Base-by-base conservation (phyloP, 2,329 filamentous ascomycete genomes). In the Colletotrichum sp. region DNA sequence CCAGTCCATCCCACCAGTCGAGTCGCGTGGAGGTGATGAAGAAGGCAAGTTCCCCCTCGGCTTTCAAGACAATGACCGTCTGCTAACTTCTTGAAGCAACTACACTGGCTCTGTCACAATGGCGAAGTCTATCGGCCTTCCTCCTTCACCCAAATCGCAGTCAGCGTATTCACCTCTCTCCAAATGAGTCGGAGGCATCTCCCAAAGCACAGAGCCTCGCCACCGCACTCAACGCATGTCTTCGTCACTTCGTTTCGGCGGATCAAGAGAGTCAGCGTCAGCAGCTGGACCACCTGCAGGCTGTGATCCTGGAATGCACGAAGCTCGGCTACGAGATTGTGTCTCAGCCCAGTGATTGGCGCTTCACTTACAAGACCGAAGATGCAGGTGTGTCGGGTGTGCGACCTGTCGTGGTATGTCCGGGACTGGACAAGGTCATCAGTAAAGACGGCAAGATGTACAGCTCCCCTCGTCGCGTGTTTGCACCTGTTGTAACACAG, bases 121-220 rank as follows among this genome's bases (percentile, higher is more conserved):
- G 87, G 87, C 85, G 86, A 36, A 82, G 80, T n/a, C 80, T 88
- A 15, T 85, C 86, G 6, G 83, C 84, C 15, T 86, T 86, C 71
- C 80, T 88, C 12, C 83, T 88, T 16, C 84, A 87, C 70, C 82
- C 85, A 1, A 77, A 71, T 27, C 84, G 84, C 34, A 83, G 79
- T 71, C 81, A 85, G 65, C 81, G 85, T 8, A 84, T 82, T 3
- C 77, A 85, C 3, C 79, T 88, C 9, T 77, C 78, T 0, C 80
- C 81, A 0, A 78, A 81, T 15, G 79, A 83, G 13, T 78, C 82
- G 16, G 77, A 79, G 10, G 78, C 82, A 60, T 79, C 81, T 2
- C 80, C 80, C 5, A 81, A 84, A 71, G 84, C 84, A 3, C 74
- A 78, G 1, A 72, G 79, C 12, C 79, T 88, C 6, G 81, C 83